Percentiles rank a stretch among this genome's conserved stretches.
Conservation (phyloP, 306 rosid genomes). For the Adenanthera pavonina region DNA sequence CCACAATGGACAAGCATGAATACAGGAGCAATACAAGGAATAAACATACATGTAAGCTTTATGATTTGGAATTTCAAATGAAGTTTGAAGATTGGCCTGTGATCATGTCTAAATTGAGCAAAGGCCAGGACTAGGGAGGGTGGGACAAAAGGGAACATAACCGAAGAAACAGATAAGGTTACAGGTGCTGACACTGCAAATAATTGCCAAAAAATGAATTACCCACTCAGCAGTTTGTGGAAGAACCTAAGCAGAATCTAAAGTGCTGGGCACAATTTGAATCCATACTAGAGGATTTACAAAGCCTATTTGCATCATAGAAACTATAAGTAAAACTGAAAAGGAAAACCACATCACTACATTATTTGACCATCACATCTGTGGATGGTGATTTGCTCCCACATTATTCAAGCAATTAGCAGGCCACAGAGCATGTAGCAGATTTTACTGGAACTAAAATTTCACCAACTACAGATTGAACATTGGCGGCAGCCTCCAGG, state of each 20-base stretch:
- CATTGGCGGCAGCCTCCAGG: slow-evolving; percentile 68
- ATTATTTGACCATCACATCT: slow-evolving; percentile 27
- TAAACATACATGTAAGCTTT: background rate
- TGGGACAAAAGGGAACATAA: slow-evolving; percentile 23
- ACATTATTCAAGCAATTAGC: slow-evolving; percentile 49
- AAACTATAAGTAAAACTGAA: slow-evolving; percentile 30
- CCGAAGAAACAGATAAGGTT: slow-evolving; percentile 40
- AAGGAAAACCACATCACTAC: slow-evolving; percentile 42
- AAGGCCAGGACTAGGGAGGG: slow-evolving; percentile 7
- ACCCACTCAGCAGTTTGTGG: slow-evolving; percentile 4
- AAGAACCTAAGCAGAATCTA: slow-evolving; percentile 34
- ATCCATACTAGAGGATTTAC: slow-evolving; percentile 49
- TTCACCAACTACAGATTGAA: slow-evolving; percentile 53
- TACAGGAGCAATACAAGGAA: background rate
- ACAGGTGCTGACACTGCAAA: slow-evolving; percentile 47
- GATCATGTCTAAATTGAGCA: background rate
- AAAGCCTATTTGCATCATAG: slow-evolving; percentile 41
- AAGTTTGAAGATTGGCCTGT: background rate
- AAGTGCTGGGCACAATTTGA: slow-evolving; percentile 41
- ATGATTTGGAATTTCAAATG: slow-evolving; percentile 20
- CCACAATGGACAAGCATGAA: slow-evolving; percentile 18
- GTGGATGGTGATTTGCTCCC: background rate
- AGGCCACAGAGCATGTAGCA: slow-evolving; percentile 76
- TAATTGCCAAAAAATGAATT: slow-evolving; percentile 15
- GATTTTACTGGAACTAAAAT: slow-evolving; percentile 67